phyloP scores from a whole-genome alignment of 768 basidiomycete species.

The Auricularia sp. region DNA sequence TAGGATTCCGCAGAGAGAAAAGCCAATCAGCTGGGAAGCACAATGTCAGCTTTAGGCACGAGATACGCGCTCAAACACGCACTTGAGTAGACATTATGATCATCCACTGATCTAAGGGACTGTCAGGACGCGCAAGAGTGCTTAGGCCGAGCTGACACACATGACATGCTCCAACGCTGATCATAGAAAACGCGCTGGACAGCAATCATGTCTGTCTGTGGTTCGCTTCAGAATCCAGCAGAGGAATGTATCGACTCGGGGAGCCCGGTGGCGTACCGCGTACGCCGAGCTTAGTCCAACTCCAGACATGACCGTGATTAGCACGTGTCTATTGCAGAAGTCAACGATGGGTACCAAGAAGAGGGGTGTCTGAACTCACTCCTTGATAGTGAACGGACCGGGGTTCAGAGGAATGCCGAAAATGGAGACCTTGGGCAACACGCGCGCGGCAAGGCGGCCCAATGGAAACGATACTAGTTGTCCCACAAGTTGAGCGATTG shows the following conservation, averaged over 20 bases:
- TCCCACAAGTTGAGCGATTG: slow-evolving; percentile 41
- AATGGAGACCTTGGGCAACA: slow-evolving; percentile 8
- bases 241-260: not conserved
- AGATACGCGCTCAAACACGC: not conserved
- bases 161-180: slow-evolving; percentile 42
- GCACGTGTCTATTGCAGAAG: slow-evolving; percentile 9
- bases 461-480: slow-evolving; percentile 61
- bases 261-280: not conserved
- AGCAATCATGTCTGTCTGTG: slow-evolving; percentile 54
- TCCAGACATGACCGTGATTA: slow-evolving; percentile 20
- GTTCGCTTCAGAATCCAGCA: no score
- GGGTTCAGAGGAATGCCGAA: slow-evolving; percentile 37
- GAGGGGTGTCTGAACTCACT: slow-evolving; percentile 35
- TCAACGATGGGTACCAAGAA: slow-evolving; percentile 8
- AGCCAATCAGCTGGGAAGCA: slow-evolving; percentile 54
- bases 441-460: slow-evolving; percentile 41
- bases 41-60: not conserved
- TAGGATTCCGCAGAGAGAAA: slow-evolving; percentile 68
- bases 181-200: slow-evolving; percentile 64
- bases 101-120: slow-evolving; percentile 47
- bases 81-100: slow-evolving; percentile 52
- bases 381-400: slow-evolving; percentile 68
- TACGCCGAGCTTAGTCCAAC: slow-evolving; percentile 7
- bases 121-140: not conserved
- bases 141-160: slow-evolving; percentile 3